Evolutionary conservation across 345 rosid genomes (phyloP).

Genomic region (Boechera stricta): DNA sequence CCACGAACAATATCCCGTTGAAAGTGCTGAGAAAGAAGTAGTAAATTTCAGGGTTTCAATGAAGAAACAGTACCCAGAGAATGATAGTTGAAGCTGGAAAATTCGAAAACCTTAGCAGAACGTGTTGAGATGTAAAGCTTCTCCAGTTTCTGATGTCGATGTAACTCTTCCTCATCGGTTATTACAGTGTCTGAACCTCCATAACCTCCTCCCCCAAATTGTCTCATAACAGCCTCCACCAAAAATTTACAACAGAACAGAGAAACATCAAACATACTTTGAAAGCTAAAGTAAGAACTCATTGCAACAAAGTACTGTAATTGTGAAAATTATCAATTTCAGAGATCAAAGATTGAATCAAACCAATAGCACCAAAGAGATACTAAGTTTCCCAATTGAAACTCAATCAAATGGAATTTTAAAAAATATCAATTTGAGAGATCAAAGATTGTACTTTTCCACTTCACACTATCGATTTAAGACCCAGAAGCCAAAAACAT

Average conservation of each 20-base stretch:
- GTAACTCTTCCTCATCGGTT: slow-evolving; percentile 78
- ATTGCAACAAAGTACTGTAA: neutral
- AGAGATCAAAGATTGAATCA: neutral
- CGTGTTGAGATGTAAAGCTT: slow-evolving; percentile 94
- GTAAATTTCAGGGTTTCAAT: slow-evolving; percentile 3
- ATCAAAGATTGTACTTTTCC: neutral
- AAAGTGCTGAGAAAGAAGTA: slow-evolving; percentile 64
- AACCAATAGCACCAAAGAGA: neutral
- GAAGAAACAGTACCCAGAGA: slow-evolving; percentile 3
- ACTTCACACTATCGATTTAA: neutral
- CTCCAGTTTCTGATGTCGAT: slow-evolving; percentile 85
- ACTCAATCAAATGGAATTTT: neutral
- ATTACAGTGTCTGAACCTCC: slow-evolving; percentile 74
- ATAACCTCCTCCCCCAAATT: slow-evolving; percentile 88
- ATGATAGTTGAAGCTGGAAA: slow-evolving; percentile 1
- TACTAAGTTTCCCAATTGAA: neutral
- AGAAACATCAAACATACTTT: slow-evolving; percentile 29
- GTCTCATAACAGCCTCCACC: slow-evolving; percentile 85
- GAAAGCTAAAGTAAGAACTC: slow-evolving; percentile 8
- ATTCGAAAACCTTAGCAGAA: slow-evolving; percentile 71
- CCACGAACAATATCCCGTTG: slow-evolving; percentile 96
- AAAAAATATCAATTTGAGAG: neutral
- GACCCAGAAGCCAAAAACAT: neutral
- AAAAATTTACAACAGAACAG: slow-evolving; percentile 17
- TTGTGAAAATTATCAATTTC: neutral